Base-by-base conservation (phyloP, 371 early-diverging fungal genomes). In the Coemansia sp. region DNA sequence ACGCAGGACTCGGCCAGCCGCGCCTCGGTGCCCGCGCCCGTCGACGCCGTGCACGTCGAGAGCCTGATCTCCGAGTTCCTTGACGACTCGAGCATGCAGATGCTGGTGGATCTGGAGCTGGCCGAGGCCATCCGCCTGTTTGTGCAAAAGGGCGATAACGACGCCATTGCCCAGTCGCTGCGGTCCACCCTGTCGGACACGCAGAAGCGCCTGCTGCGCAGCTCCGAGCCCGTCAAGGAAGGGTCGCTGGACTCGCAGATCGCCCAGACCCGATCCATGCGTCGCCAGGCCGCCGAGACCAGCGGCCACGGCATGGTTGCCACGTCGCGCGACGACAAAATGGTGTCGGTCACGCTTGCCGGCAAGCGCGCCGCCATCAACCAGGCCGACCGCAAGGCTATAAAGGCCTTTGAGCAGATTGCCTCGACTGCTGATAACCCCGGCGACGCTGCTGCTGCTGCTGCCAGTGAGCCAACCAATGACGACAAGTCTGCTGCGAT, bases 71-170 rank as follows among this genome's bases (percentile, higher is more conserved):
- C 76, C 48, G 90, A 94, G 59, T 84, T 85, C 56, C 79, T 95
- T 5, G 78, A 83, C 9, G 82, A 84, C 11, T 80, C 85, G 7
- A 85, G 83, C 36, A 81, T 94, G 57, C 79, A 83, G 11, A 80
- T 94, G 55, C 69, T 95, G 12, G 86, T 94, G 2, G 95, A 93
- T 56, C 80, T 86, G 38, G 87, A 88, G 55, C 81, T 97, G 14
- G 86, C 84, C 8, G 88, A 92, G 48, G 90, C 94, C 12, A 85
- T 95, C 3, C 77, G 84, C 9, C 60, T 81, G 43, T 90, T 88
- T 81, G 94, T 96, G 8, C 91, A 92, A 47, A 97, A 96, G 78
- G 92, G 91, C 57, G 96, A 97, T 58, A 86, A 83, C 54, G 89
- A 90, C 30, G 90, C 91, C 0, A 88, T 84, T 9, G 56, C 69